Percentiles rank a stretch among this genome's conserved stretches.
Evolutionary conservation across 2,329 filamentous ascomycete species (phyloP).

Genomic region (Talaromyces funiculosus): DNA sequence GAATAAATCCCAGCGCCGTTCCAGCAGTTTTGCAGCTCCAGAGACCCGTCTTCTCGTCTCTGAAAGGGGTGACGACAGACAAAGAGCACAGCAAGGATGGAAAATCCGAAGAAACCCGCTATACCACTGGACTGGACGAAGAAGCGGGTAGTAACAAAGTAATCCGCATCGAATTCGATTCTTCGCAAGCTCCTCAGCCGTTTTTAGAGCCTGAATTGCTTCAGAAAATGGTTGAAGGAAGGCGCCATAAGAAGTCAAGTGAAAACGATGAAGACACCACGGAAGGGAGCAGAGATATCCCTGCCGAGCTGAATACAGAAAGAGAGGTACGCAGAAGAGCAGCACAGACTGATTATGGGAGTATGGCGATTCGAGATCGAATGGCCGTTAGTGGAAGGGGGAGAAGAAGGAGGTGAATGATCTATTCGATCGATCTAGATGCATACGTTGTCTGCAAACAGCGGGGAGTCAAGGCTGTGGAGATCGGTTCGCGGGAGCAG

Average conservation of each 20-base stretch:
- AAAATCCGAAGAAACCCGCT: slow-evolving; percentile 18
- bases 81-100: slow-evolving; percentile 25
- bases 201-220: slow-evolving; percentile 35
- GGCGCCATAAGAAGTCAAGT: neutral
- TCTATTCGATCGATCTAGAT: neutral
- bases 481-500: neutral
- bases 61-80: neutral
- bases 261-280: neutral
- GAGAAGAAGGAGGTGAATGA: neutral
- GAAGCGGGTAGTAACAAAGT: neutral
- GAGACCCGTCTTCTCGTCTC: slow-evolving; percentile 15
- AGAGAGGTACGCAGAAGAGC: slow-evolving; percentile 17
- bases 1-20: slow-evolving; percentile 22
- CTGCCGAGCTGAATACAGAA: neutral
- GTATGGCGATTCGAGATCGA: slow-evolving; percentile 29
- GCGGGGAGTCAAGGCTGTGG: neutral
- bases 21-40: slow-evolving; percentile 19
- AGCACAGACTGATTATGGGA: slow-evolving; percentile 27
- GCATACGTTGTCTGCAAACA: neutral
- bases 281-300: neutral
- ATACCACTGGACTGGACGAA: neutral
- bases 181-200: slow-evolving; percentile 30
- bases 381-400: slow-evolving; percentile 5
- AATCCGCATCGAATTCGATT: slow-evolving; percentile 27
- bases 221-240: slow-evolving; percentile 23